These are phyloP conservation scores for Dictyostelium firmibasis DNA, from an alignment of 78 protist species.

Conservation along the genomic window DNA sequence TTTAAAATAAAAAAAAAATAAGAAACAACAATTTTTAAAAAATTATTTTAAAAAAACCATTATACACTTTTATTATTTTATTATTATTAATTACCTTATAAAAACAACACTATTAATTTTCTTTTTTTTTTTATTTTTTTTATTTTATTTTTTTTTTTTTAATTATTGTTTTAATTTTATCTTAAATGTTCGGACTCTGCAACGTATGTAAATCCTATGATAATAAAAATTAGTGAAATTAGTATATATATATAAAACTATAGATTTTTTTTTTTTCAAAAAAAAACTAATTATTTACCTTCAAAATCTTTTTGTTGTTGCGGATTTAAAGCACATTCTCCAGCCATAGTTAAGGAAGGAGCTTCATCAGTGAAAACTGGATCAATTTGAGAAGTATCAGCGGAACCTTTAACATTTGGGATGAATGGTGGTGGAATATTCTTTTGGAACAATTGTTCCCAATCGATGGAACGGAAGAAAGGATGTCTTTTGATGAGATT, in stretches of 20 bases:
- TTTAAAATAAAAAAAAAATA: neutral
- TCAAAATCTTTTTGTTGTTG: conserved; percentile 78
- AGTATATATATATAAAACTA: no score
- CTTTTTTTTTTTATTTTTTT: neutral
- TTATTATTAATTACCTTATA: neutral
- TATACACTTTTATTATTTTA: neutral
- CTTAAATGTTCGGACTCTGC: conserved; percentile 33
- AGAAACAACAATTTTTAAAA: no score
- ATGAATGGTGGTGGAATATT: conserved; percentile 86
- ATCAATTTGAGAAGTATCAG: conserved; percentile 85
- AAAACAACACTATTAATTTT: neutral
- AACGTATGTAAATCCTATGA: conserved; percentile 60
- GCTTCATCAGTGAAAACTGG: conserved; percentile 86
- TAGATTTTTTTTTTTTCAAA: no score
- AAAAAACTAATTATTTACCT: no score
- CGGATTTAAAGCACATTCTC: conserved; percentile 66
- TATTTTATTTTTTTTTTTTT: neutral
- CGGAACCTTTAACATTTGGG: conserved; percentile 83
- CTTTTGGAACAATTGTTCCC: conserved; percentile 85
- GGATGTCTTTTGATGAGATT: conserved; percentile 80
- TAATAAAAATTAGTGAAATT: neutral
- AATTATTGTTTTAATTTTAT: neutral
- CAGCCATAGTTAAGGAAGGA: conserved; percentile 78
- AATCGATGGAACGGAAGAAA: conserved; percentile 78
- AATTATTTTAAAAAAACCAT: neutral